phyloP scores from a whole-genome alignment of 371 early-diverging fungal genomes.

The Circinella umbellata region DNA sequence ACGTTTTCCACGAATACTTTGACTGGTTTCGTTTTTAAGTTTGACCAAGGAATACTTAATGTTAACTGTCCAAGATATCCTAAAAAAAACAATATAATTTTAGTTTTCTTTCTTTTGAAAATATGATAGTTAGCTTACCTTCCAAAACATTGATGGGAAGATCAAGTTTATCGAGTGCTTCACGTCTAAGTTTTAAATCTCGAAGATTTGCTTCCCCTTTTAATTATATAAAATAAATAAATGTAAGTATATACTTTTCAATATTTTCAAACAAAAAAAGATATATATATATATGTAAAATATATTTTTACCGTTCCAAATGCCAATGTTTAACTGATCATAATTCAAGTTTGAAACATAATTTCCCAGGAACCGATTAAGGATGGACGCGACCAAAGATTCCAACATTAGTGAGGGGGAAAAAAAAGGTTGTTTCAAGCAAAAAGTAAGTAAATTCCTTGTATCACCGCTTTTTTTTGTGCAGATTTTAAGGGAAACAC shows the following conservation, averaged over 20 bases:
- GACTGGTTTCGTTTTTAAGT: conserved; percentile 85
- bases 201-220: conserved; percentile 83
- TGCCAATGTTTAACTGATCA: conserved; percentile 84
- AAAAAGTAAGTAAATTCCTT: conserved; percentile 23
- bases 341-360: conserved; percentile 89
- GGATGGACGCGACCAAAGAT: conserved; percentile 72
- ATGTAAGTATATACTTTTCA: background rate
- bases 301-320: conserved; percentile 81
- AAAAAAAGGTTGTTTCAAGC: no score
- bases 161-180: conserved; percentile 84
- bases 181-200: conserved; percentile 73
- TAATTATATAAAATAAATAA: conserved; percentile 4
- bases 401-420: conserved; percentile 69
- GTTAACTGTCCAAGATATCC: conserved; percentile 84
- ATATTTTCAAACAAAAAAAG: background rate
- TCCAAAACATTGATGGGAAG: conserved; percentile 85
- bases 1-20: conserved; percentile 79
- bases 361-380: conserved; percentile 83
- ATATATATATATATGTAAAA: background rate
- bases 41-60: conserved; percentile 86
- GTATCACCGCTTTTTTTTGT: background rate
- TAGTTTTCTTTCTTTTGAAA: background rate
- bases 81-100: conserved; percentile 12
- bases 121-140: conserved; percentile 46
- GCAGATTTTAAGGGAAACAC: background rate